A percentile compares a stretch with the other conserved stretches of the same genome.
Evolutionary conservation across 1,284 basidiomycete genomes (phyloP).

Genomic region (Apiotrichum siamense): DNA sequence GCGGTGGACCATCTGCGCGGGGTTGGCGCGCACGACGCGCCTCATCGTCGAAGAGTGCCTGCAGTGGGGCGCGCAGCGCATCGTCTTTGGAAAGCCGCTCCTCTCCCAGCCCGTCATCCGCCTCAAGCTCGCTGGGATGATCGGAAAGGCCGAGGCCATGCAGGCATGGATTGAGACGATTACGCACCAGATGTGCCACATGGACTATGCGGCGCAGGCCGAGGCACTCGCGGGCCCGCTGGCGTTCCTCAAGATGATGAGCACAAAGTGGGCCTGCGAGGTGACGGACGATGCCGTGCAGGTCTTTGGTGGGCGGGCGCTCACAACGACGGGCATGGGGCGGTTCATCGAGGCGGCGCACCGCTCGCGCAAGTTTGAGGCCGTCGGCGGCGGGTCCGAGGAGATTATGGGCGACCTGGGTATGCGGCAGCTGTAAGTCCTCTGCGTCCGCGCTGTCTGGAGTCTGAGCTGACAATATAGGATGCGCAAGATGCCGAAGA

Average conservation of each 20-base stretch:
- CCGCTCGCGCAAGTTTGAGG: constrained; percentile 73
- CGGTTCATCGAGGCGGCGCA: constrained; percentile 51
- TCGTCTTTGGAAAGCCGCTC: constrained; percentile 80
- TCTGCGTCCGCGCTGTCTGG: too few species aligned
- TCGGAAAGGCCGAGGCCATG: constrained; percentile 70
- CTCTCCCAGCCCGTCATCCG: constrained; percentile 77
- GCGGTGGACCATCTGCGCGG: constrained; percentile 45
- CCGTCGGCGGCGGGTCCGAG: constrained; percentile 53
- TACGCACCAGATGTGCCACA: constrained; percentile 86
- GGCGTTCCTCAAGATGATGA: constrained; percentile 57
- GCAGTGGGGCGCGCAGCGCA: constrained; percentile 66
- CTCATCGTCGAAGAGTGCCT: constrained; percentile 46
- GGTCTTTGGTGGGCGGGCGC: constrained; percentile 39
- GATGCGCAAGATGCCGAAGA: constrained; percentile 8
- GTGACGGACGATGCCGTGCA: constrained; percentile 52
- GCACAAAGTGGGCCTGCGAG: constrained; percentile 42
- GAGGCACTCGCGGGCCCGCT: constrained; percentile 46
- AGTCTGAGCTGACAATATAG: neutral
- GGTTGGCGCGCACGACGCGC: constrained; percentile 34
- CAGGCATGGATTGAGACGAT: constrained; percentile 86
- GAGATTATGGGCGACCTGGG: constrained; percentile 53
- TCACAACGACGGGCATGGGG: constrained; percentile 50
- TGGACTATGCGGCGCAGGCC: constrained; percentile 66
- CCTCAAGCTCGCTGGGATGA: constrained; percentile 67
- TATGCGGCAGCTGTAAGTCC: constrained; percentile 47